These are phyloP conservation scores for Naganishia cerealis DNA, from an alignment of 1,284 basidiomycete genomes.

Conservation along the genomic window DNA sequence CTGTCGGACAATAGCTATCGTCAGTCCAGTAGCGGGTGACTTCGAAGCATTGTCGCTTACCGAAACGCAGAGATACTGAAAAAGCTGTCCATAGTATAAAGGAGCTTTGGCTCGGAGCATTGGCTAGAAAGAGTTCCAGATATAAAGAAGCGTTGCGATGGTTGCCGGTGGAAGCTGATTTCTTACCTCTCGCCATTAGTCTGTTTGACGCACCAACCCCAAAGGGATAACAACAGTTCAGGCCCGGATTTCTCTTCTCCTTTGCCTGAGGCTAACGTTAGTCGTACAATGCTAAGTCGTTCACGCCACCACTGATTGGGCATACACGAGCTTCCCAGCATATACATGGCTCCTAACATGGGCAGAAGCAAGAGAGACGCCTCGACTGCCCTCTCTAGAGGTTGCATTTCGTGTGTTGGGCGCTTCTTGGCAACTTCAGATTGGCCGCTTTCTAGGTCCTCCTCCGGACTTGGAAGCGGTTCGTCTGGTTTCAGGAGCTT, in stretches of 20 bases:
- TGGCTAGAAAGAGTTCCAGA: neutral
- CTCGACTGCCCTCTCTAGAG: constrained; percentile 1
- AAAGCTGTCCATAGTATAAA: constrained; percentile 21
- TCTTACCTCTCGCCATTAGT: neutral
- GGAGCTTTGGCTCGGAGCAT: constrained; percentile 11
- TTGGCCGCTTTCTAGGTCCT: neutral
- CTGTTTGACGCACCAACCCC: constrained; percentile 13
- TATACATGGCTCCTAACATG: constrained; percentile 4
- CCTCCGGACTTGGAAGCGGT: neutral
- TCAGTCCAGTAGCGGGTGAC: neutral
- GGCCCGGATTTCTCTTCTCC: neutral
- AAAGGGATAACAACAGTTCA: neutral
- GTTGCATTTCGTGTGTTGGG: neutral
- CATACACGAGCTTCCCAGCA: constrained; percentile 17
- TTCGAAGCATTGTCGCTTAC: neutral
- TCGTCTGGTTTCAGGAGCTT: constrained; percentile 8
- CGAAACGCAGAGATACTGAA: neutral
- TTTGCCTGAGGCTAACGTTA: neutral
- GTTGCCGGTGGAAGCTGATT: neutral
- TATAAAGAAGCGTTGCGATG: neutral
- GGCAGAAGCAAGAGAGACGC: constrained; percentile 11
- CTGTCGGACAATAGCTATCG: neutral
- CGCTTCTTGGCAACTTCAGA: neutral
- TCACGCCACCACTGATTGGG: constrained; percentile 20
- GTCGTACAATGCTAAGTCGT: constrained; percentile 16